Base-by-base conservation (phyloP, 1,284 basidiomycete genomes). In the Polyporus tsugae region DNA sequence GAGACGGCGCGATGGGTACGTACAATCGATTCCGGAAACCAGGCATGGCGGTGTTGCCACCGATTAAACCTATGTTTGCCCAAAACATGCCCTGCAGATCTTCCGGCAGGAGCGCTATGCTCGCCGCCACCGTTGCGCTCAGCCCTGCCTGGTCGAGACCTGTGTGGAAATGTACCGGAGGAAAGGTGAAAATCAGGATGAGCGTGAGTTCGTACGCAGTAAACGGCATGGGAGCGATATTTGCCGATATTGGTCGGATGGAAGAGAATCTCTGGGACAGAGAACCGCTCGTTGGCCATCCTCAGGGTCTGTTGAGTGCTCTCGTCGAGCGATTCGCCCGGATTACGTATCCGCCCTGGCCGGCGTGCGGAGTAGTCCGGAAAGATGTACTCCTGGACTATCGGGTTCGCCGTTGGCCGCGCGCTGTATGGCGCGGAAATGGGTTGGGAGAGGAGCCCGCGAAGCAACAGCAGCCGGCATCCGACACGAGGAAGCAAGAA, bases 61-160 rank as follows among this genome's bases (percentile, higher is more conserved):
- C 97, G 72, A 96, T 88, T 68, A 98, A 82, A 6, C 94, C 92
- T 71, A 99, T 95, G 78, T 98, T 95, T 46, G 89, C 89, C 96
- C 96, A 98, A 80, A 96, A 96, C 89, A 98, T 89, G 35, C 94
- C 95, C 73, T 91, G 94, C 42, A 96, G 75, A 74, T 95, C 94
- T 61, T 86, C 83, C 0, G 93, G 93, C 69, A 96, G 86, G 41
- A 86, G 80, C 0, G 86, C 83, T 76, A 98, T 95, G 66, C 92
- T 91, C 66, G 87, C 77, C 42, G 92, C 91, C 65, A 98, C 88
- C 6, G 92, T 90, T 65, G 87, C 86, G 33, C 95, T 85, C 19
- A 98, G 81, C 0, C 96, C 95, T 22, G 87, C 85, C 77, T 98
- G 96, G 13, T 91, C 86, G 53, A 98, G 81, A 5, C 95, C 95